Conservation (phyloP, 805 yeast genomes). For the Torulaspora microellipsoides region DNA sequence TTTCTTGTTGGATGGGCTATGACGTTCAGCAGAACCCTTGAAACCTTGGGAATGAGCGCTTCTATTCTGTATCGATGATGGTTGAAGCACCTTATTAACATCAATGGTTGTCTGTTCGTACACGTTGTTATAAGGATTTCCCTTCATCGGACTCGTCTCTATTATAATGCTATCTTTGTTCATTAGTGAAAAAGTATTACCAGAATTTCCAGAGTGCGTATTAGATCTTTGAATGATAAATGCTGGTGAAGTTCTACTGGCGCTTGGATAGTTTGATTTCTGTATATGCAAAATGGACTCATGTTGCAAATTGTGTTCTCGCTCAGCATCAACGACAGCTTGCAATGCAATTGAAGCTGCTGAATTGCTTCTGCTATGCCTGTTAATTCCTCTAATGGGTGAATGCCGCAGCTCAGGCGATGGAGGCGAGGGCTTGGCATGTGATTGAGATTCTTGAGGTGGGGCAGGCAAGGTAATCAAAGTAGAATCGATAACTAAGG, state of each 20-base stretch:
- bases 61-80: not conserved
- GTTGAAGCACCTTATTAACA: not conserved
- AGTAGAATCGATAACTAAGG: slow-evolving; percentile 33
- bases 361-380: slow-evolving; percentile 39
- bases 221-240: slow-evolving; percentile 35
- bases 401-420: slow-evolving; percentile 24
- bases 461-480: slow-evolving; percentile 51
- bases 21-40: not conserved
- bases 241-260: slow-evolving; percentile 7
- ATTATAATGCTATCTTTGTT: slow-evolving; percentile 24
- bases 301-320: slow-evolving; percentile 15
- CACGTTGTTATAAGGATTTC: not conserved
- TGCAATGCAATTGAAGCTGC: slow-evolving; percentile 66
- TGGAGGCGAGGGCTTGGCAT: slow-evolving; percentile 44
- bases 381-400: slow-evolving; percentile 18
- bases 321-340: slow-evolving; percentile 66
- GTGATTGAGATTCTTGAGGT: slow-evolving; percentile 64
- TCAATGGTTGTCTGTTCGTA: not conserved
- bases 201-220: slow-evolving; percentile 32
- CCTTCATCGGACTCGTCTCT: slow-evolving; percentile 24
- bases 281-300: slow-evolving; percentile 2
- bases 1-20: not conserved
- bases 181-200: slow-evolving; percentile 19
- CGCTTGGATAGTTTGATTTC: slow-evolving; percentile 4
- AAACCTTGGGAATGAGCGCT: not conserved